Conservation (phyloP, 1,284 basidiomycete genomes). For the Sporisorium iseilematis-ciliati region DNA sequence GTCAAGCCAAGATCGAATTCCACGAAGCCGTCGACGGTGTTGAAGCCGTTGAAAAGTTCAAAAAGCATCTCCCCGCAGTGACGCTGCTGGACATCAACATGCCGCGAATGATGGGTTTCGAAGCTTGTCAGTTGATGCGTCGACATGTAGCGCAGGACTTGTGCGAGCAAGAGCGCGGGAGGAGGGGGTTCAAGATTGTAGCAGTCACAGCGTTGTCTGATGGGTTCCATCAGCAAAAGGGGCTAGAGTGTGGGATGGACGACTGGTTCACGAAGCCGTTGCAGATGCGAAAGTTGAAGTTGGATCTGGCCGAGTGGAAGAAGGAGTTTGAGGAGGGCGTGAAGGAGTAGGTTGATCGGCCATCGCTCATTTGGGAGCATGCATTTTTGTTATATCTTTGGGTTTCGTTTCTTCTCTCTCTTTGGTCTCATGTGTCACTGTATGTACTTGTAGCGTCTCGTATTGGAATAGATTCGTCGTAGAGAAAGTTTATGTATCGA, state of each 20-base stretch:
- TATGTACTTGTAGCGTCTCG: not conserved
- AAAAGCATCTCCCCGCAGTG: slow-evolving; percentile 42
- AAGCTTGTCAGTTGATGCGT: slow-evolving; percentile 53
- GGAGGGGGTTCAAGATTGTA: slow-evolving; percentile 39
- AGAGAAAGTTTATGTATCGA: too few relatives aligned
- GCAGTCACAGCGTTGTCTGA: slow-evolving; percentile 55
- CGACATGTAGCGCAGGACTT: slow-evolving; percentile 14
- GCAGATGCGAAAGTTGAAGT: slow-evolving; percentile 37
- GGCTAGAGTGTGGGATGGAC: slow-evolving; percentile 54
- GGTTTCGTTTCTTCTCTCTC: not conserved
- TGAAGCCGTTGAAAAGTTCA: slow-evolving; percentile 55
- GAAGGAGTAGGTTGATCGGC: not conserved
- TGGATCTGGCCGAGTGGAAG: slow-evolving; percentile 41
- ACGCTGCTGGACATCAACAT: slow-evolving; percentile 63
- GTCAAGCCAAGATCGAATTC: slow-evolving; percentile 38
- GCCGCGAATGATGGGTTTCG: slow-evolving; percentile 60
- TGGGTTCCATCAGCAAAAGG: slow-evolving; percentile 34
- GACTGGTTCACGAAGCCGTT: slow-evolving; percentile 53
- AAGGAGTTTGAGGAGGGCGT: slow-evolving; percentile 30
- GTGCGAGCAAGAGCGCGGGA: not conserved
- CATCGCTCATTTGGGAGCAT: slow-evolving; percentile 21
- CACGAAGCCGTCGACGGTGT: slow-evolving; percentile 52
- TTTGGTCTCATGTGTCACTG: not conserved
- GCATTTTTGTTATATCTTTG: not conserved
- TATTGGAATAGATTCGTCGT: not conserved